Base-by-base conservation (phyloP, 2,329 filamentous ascomycete genomes). In the Botrytis galanthina region DNA sequence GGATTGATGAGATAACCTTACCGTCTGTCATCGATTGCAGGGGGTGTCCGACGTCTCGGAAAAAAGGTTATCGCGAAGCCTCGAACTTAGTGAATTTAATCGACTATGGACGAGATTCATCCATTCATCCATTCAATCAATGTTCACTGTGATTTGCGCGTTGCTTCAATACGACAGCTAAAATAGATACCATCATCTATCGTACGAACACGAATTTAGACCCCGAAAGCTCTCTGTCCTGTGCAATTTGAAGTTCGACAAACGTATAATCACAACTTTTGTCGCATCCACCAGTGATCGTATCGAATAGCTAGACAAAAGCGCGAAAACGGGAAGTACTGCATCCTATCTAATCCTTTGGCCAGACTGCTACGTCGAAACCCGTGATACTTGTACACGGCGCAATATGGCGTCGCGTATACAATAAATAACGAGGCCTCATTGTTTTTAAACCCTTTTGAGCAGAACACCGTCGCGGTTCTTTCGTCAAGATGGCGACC, bases 401-500 rank as follows among this genome's bases (percentile, higher is more conserved):
- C 42, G 16, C 22, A 68, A 42, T 14, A 68, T 57, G 66, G 48
- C 66, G 35, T 42, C 48, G 37, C 37, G 16, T 48, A 42, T 18
- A 22, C 35, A 68, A 22, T 68, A 57, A 32, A 57, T 9, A 68
- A 29, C 26, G 35, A 54, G 20, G 20, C 16, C 26, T 22, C n/a
- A 39, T 54, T 68, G 32, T 42, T 32, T 37, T 9, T 5, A 22
- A 12, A 26, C 39, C 9, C 32, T 39, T 39, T 22, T 7, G 42
- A 42, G n/a, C 18, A 32, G 51, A 32, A 20, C 66, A 57, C 35
- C n/a, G 9, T 68, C 48, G 35, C 48, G 10, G 9, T 68, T 32
- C 35, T 42, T 18, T 29, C 16, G 18, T 14, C 9, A 39, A 48
- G 16, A 59, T 66, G 78, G 79, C 79, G 35, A 72, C 68, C 37